These are phyloP conservation scores for Colletotrichum sojae DNA, from an alignment of 2,329 filamentous ascomycete genomes.

Conservation along the genomic window DNA sequence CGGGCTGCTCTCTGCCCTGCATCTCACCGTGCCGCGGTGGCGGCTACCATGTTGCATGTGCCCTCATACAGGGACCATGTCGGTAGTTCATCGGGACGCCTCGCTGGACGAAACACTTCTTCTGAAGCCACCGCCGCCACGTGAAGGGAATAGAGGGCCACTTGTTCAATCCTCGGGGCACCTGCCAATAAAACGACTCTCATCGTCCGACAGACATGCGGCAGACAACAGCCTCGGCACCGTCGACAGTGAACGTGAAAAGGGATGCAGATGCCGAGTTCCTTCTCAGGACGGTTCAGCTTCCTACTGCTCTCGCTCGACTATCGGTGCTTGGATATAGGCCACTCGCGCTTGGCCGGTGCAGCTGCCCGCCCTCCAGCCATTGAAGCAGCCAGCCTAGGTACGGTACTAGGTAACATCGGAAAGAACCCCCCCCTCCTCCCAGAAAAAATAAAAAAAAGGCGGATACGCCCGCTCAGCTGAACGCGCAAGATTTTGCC, in stretches of 20 bases:
- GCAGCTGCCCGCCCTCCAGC: conserved; percentile 27
- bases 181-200: not conserved
- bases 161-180: not conserved
- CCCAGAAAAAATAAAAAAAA: not conserved
- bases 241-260: not conserved
- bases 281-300: not conserved
- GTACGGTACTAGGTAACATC: no score
- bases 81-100: not conserved
- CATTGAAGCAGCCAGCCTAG: no score
- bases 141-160: not conserved
- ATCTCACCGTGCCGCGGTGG: not conserved
- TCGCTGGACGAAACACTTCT: conserved; percentile 25
- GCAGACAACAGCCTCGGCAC: not conserved
- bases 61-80: not conserved
- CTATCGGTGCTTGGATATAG: not conserved
- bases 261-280: not conserved
- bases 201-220: not conserved
- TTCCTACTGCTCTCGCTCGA: not conserved
- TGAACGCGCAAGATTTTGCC: conserved; percentile 1
- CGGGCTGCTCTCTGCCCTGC: not conserved
- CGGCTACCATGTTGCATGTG: not conserved
- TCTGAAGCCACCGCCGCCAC: conserved; percentile 24
- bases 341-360: conserved; percentile 18
- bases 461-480: conserved; percentile 6
- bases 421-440: no score